phyloP scores from a whole-genome alignment of 345 rosid genomes.

The Acer yangbiense region DNA sequence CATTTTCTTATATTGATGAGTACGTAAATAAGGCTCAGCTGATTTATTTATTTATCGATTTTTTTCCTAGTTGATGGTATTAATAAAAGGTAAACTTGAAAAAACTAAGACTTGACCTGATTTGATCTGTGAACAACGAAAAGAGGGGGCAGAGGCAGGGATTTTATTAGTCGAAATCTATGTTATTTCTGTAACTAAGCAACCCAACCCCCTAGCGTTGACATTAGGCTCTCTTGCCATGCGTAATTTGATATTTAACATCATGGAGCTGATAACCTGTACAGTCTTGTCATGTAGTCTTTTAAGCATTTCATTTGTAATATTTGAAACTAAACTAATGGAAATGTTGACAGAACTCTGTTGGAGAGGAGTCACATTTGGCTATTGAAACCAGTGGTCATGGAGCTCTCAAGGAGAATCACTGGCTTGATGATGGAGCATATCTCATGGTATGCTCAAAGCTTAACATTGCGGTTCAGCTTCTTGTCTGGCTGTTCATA shows the following conservation, averaged over 20 bases:
- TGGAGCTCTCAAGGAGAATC: constrained; percentile 94
- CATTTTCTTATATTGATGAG: neutral
- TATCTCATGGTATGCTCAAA: constrained; percentile 80
- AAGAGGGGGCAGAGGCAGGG: neutral
- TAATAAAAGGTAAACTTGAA: no score
- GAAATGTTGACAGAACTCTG: constrained; percentile 62
- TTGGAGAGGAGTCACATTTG: constrained; percentile 87
- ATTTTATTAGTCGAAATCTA: neutral
- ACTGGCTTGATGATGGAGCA: constrained; percentile 99
- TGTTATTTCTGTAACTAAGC: no score
- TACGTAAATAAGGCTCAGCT: neutral
- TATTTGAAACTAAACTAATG: constrained; percentile 18
- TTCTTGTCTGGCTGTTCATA: constrained; percentile 11
- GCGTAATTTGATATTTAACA: neutral
- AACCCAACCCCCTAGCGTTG: neutral
- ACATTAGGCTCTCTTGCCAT: neutral
- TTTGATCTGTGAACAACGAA: neutral
- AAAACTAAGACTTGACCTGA: neutral
- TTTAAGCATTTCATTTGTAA: neutral
- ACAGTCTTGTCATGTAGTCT: neutral
- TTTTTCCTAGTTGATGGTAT: no score
- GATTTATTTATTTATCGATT: no score
- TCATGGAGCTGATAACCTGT: neutral
- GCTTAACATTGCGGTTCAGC: neutral
- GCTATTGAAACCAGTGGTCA: constrained; percentile 99